Conservation (phyloP, 768 basidiomycete species). For the Russula sp. region DNA sequence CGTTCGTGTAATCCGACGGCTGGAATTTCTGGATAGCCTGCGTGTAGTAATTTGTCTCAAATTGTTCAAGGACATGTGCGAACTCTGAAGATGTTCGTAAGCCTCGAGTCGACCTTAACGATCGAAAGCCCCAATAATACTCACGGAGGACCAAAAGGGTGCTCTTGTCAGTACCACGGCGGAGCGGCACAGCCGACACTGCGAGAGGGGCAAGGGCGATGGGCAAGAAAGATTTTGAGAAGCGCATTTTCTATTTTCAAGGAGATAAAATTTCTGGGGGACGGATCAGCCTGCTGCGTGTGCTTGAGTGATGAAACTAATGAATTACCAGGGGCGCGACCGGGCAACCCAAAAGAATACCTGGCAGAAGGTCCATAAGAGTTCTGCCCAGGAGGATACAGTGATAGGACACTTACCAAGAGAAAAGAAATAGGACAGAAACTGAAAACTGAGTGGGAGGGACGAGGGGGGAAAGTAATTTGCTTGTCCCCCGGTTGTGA, state of each 20-base stretch:
- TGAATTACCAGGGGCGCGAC: constrained; percentile 53
- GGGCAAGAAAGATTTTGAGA: constrained; percentile 36
- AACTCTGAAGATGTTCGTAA: constrained; percentile 46
- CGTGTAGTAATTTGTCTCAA: constrained; percentile 64
- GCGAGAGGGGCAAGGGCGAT: constrained; percentile 39
- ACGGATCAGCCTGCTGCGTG: constrained; percentile 30
- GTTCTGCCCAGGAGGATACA: neutral
- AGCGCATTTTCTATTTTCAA: constrained; percentile 45
- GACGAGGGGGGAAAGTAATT: neutral
- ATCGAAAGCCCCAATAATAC: constrained; percentile 26
- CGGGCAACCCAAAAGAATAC: constrained; percentile 56
- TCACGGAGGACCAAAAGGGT: constrained; percentile 52
- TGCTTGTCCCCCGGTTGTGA: too few relatives aligned
- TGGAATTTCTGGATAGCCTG: constrained; percentile 63
- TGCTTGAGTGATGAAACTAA: constrained; percentile 30
- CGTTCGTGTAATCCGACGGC: constrained; percentile 52
- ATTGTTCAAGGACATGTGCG: constrained; percentile 66
- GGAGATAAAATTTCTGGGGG: constrained; percentile 16
- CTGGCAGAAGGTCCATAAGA: neutral
- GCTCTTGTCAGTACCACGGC: constrained; percentile 31
- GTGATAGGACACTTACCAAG: neutral
- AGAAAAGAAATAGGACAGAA: neutral
- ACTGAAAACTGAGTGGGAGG: neutral
- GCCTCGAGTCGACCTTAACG: constrained; percentile 9
- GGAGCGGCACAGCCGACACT: constrained; percentile 46